Evolutionary conservation across 2,329 filamentous ascomycete species (phyloP).

Genomic region (Emergomyces pasteurianus): DNA sequence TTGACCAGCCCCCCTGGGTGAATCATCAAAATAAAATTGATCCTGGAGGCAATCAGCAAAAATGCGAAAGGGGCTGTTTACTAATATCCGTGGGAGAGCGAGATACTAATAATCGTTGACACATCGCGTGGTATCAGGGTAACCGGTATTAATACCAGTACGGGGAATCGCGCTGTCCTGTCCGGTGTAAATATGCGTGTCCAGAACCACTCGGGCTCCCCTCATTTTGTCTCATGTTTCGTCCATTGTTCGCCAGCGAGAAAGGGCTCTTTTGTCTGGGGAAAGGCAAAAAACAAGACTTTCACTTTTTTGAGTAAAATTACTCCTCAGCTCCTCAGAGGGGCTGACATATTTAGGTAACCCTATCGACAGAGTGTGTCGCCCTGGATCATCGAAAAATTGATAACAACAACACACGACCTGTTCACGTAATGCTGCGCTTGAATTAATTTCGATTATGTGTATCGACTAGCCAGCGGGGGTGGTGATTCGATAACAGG

Average conservation of each 20-base stretch:
- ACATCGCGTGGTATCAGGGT: too few relatives aligned
- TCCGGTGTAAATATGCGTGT: background rate
- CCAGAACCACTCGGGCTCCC: background rate
- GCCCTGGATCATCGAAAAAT: background rate
- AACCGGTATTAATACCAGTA: too few relatives aligned
- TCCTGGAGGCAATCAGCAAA: background rate
- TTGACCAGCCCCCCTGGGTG: background rate
- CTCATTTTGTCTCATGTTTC: too few relatives aligned
- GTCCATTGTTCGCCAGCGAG: background rate
- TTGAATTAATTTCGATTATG: background rate
- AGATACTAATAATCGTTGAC: too few relatives aligned
- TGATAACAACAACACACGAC: background rate
- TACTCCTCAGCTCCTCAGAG: background rate
- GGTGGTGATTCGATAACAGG: background rate
- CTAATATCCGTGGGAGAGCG: background rate
- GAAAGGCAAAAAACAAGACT: background rate
- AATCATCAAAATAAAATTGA: background rate
- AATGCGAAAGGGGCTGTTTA: background rate
- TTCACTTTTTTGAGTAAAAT: background rate
- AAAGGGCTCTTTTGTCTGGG: background rate
- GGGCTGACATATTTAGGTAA: background rate
- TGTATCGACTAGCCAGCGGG: background rate
- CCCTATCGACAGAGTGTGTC: background rate
- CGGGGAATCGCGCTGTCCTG: background rate
- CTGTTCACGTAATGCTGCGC: background rate